Conservation (phyloP, 768 basidiomycete species). For the Termitomyces eurrhizus region DNA sequence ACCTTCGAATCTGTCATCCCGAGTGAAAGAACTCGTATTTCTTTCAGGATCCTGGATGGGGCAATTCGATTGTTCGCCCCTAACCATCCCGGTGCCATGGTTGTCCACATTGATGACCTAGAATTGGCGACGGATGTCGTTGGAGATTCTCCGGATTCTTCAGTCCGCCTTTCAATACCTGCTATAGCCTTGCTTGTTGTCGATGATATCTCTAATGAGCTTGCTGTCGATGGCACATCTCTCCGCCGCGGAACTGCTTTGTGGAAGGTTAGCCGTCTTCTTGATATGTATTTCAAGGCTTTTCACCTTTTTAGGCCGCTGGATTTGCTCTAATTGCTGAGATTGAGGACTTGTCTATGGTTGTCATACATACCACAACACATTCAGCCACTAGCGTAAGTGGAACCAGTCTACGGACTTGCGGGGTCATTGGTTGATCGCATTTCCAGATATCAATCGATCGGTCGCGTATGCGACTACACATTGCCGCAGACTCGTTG, state of each 20-base stretch:
- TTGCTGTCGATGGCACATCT: constrained; percentile 21
- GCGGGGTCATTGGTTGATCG: background rate
- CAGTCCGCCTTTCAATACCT: constrained; percentile 45
- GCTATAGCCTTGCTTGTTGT: constrained; percentile 45
- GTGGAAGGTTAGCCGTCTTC: constrained; percentile 60
- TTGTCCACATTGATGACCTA: constrained; percentile 59
- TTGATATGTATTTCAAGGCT: background rate
- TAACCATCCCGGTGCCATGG: constrained; percentile 58
- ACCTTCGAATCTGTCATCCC: constrained; percentile 93
- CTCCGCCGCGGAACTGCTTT: constrained; percentile 34
- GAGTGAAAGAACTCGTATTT: constrained; percentile 74
- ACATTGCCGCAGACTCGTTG: constrained; percentile 78
- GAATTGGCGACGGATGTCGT: constrained; percentile 73
- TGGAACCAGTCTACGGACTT: background rate
- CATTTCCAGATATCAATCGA: constrained; percentile 50
- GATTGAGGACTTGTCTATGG: constrained; percentile 44
- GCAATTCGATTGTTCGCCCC: constrained; percentile 61
- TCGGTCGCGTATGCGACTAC: constrained; percentile 49
- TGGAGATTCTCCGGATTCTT: constrained; percentile 57
- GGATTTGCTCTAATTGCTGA: constrained; percentile 73
- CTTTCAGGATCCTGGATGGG: constrained; percentile 61
- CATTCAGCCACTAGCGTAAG: constrained; percentile 37
- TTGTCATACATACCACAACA: constrained; percentile 29
- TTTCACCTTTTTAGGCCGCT: constrained; percentile 36
- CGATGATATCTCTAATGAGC: constrained; percentile 28